Base-by-base conservation (phyloP, 305 asterid genomes). In the Coffea humblotiana region DNA sequence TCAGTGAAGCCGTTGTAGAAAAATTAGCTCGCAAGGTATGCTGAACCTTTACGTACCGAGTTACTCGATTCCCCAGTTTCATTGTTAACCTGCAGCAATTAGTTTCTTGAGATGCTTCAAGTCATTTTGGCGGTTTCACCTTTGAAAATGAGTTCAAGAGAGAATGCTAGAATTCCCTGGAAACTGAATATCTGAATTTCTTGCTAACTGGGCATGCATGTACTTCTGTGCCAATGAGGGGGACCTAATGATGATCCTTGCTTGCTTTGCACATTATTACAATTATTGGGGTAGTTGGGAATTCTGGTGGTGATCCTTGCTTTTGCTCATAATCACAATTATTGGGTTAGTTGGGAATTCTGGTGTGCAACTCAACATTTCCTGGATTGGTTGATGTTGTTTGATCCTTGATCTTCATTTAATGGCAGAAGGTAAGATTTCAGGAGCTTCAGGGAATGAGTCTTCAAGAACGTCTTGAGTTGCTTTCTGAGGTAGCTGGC, bases 21-120 rank as follows among this genome's bases (percentile, higher is more conserved):
- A 94, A 88, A 83, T 83, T 96, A 74, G 71, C 86, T 52, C 89
- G 92, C 78, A 94, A 96, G 98, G 99, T 92, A 84, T 77, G 71
- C 77, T 14, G 61, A 27, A 16, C 25, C 29, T 49, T 77, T 8
- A 35, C 18, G 4, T 58, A 21, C 68, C 14, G 58, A 40, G 71
- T 68, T n/a, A 43, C 35, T 56, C 14, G 21, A 51, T 52, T 69
- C 64, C 27, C 21, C 23, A 13, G 52, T 52, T 37, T 51, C 25
- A 54, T 3, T 15, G 8, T 45, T 48, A 21, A 13, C 23, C 40
- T 32, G n/a, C 32, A 43, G 2, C 40, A 58, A 18, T 19, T 51
- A 35, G 65, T 67, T 66, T 35, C 27, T 67, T 64, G 64, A 79
- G 40, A 58, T 43, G 27, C 77, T 71, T 78, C 40, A 58, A 54